Base-by-base conservation (phyloP, 768 basidiomycete species). In the Serendipita vermifera region DNA sequence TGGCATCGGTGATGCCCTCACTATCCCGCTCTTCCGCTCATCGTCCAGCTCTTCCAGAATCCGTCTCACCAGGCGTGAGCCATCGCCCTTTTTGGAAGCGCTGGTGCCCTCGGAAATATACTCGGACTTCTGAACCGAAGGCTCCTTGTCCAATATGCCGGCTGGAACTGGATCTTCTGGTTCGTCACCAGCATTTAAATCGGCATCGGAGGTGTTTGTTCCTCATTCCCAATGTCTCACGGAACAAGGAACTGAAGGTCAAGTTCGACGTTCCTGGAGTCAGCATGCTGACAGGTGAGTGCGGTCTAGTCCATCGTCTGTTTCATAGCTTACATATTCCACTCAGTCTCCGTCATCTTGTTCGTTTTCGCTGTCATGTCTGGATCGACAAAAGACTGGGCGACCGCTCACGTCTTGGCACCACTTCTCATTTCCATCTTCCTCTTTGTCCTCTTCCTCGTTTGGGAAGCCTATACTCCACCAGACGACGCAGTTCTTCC, bases 151-250 rank as follows among this genome's bases (percentile, higher is more conserved):
- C 59, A 67, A 35, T 71, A 64, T 29, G 65, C 66, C 2, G 69
- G 72, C 7, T 79, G 73, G 67, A 70, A 64, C 29, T 77, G 77
- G 77, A 69, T 77, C 17, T 78, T 80, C 62, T 77, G 72, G 63
- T 70, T 74, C 58, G 64, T 70, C 33, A 69, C 73, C 2, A 69
- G 76, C 33, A 55, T 77, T 35, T 61, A 69, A 35, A 53, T 69
- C 4, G 61, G 67, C 15, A 64, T 73, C 9, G 64, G 70, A 31
- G 15, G 68, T n/a, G 54, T 61, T 2, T 64, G 14, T 60, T 72
- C 29, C 55, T 72, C 51, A 66, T 75, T 3, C 74, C 74, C n/a
- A n/a, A 54, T 33, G 36, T 54, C 31, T 54, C 32, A 15, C 15
- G 5, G 11, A 15, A 9, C n/a, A 17, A 33, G 9, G 51, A 33